A percentile compares a stretch with the other conserved stretches of the same genome.
These are phyloP conservation scores for Zygosaccharomyces lentus DNA, from an alignment of 805 yeast species.

Conservation along the genomic window DNA sequence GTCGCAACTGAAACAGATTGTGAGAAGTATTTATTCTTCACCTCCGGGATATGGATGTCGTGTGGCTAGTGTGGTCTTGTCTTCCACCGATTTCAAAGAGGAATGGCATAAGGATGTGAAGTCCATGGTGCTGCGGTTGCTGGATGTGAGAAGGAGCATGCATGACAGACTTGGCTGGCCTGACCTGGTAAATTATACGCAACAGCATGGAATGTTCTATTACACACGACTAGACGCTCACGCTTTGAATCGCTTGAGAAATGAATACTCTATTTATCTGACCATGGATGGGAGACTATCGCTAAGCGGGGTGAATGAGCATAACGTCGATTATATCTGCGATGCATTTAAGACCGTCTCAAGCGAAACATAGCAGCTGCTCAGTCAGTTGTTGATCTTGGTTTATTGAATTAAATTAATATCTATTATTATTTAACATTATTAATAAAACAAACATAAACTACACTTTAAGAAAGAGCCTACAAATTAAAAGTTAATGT, in stretches of 20 bases:
- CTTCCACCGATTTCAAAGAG: slow-evolving; percentile 50
- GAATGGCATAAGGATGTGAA: slow-evolving; percentile 83
- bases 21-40: slow-evolving; percentile 84
- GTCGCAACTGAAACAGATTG: slow-evolving; percentile 77
- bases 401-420: neutral
- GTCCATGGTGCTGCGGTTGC: slow-evolving; percentile 74
- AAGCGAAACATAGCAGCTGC: neutral
- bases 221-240: slow-evolving; percentile 74
- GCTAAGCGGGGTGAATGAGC: slow-evolving; percentile 79
- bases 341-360: slow-evolving; percentile 15
- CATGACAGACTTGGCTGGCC: slow-evolving; percentile 73
- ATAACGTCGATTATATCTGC: slow-evolving; percentile 61
- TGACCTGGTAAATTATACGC: slow-evolving; percentile 54
- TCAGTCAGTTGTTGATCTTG: neutral
- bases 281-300: slow-evolving; percentile 90
- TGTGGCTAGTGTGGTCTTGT: slow-evolving; percentile 73
- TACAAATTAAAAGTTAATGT: neutral
- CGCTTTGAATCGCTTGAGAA: slow-evolving; percentile 68
- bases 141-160: slow-evolving; percentile 62
- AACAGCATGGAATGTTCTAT: slow-evolving; percentile 94
- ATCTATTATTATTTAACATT: slow-evolving; percentile 1
- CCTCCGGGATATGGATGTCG: slow-evolving; percentile 95
- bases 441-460: neutral
- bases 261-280: slow-evolving; percentile 73
- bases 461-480: neutral